Conservation (phyloP, 2,329 filamentous ascomycete species). For the Pyricularia grisea region DNA sequence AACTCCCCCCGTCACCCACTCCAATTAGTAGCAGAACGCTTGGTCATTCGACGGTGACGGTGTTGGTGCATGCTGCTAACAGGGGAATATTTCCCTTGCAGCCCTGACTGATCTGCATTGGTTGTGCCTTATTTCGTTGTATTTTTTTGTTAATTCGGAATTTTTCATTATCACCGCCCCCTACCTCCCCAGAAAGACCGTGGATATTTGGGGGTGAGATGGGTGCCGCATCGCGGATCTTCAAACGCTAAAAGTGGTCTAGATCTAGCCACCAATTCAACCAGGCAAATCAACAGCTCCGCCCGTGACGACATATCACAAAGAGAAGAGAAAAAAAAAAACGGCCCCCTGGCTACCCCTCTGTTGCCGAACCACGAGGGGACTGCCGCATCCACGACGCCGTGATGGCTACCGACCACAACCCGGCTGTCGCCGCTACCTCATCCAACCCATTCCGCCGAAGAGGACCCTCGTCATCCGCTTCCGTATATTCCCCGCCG, state of each 20-base stretch:
- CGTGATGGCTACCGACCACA: background rate
- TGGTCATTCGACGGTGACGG: background rate
- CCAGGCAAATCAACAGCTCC: background rate
- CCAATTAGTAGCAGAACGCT: background rate
- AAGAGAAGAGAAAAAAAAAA: background rate
- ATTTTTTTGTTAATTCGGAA: background rate
- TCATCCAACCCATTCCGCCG: slow-evolving; percentile 40
- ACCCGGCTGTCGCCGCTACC: background rate
- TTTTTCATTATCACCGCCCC: background rate
- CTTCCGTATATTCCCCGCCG: background rate
- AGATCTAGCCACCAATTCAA: background rate
- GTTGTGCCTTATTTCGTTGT: background rate
- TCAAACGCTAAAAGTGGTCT: background rate
- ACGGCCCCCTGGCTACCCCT: background rate
- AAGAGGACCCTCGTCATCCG: slow-evolving; percentile 18
- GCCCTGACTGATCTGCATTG: background rate
- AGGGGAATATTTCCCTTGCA: background rate
- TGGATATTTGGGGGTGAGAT: background rate
- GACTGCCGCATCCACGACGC: background rate
- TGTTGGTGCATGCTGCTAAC: background rate
- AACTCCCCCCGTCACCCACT: background rate
- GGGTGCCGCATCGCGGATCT: background rate
- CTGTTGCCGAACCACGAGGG: background rate
- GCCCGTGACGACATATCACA: background rate
- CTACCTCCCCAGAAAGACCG: background rate